These are phyloP conservation scores for Euphorbia celastroides DNA, from an alignment of 441 rosid species.

Conservation along the genomic window DNA sequence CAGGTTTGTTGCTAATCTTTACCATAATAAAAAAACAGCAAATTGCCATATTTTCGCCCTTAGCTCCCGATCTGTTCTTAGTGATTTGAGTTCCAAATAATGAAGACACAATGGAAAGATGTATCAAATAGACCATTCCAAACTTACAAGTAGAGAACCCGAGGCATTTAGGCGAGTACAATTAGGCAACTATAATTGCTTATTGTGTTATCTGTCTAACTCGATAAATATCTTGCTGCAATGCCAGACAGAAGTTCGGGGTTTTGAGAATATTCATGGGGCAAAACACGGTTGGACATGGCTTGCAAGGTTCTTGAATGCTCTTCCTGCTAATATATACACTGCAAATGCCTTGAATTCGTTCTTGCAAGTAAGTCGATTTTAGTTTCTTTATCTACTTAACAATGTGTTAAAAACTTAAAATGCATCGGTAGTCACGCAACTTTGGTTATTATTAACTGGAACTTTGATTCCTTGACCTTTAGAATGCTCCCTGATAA, in stretches of 20 bases:
- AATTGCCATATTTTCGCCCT: background rate
- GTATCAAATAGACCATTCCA: background rate
- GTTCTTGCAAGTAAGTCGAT: conserved; percentile 56
- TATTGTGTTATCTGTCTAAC: background rate
- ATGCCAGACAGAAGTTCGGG: conserved; percentile 54
- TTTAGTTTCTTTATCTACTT: background rate
- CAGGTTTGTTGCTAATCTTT: conserved; percentile 50
- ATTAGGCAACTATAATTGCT: background rate
- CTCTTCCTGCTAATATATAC: conserved; percentile 59
- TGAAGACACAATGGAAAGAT: background rate
- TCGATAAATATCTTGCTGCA: background rate
- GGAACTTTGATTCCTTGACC: too few relatives aligned
- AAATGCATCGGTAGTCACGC: background rate
- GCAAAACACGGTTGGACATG: conserved; percentile 87
- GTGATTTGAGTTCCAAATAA: background rate
- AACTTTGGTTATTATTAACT: too few relatives aligned
- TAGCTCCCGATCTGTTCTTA: background rate
- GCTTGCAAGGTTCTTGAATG: conserved; percentile 67
- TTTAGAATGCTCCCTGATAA: too few relatives aligned
- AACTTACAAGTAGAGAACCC: background rate
- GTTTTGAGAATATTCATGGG: conserved; percentile 56
- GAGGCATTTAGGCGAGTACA: background rate
- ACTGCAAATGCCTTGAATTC: conserved; percentile 70
- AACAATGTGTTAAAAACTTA: too few relatives aligned
- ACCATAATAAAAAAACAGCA: background rate